Evolutionary conservation across 2,329 filamentous ascomycete species (phyloP).

Genomic region (Botrytis fragariae): DNA sequence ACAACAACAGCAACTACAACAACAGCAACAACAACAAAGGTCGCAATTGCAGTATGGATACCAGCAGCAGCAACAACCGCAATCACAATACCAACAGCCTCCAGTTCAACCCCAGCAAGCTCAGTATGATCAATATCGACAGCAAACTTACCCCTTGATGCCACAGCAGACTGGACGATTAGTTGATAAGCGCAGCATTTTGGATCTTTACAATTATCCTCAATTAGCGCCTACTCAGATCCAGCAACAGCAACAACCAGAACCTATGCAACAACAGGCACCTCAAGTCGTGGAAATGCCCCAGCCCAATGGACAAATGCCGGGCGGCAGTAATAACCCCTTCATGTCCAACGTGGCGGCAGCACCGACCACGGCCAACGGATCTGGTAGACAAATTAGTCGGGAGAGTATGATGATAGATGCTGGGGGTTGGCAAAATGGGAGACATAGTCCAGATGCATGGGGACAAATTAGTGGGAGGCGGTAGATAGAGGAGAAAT

Average conservation of each 20-base stretch:
- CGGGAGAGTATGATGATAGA: slow-evolving; percentile 63
- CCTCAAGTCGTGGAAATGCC: slow-evolving; percentile 13
- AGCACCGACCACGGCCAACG: slow-evolving; percentile 31
- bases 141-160: slow-evolving; percentile 41
- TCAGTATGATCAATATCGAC: slow-evolving; percentile 40
- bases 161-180: slow-evolving; percentile 46
- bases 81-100: slow-evolving; percentile 29
- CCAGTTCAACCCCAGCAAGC: slow-evolving; percentile 37
- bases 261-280: slow-evolving; percentile 26
- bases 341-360: slow-evolving; percentile 31
- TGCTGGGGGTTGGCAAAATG: slow-evolving; percentile 56
- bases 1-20: not conserved
- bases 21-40: slow-evolving; percentile 3
- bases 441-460: slow-evolving; percentile 75
- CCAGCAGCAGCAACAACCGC: slow-evolving; percentile 20
- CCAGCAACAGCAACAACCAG: slow-evolving; percentile 24
- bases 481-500: not conserved
- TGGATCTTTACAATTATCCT: slow-evolving; percentile 65
- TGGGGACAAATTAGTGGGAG: slow-evolving; percentile 63
- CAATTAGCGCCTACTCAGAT: slow-evolving; percentile 35
- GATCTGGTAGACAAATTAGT: slow-evolving; percentile 49
- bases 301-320: slow-evolving; percentile 21
- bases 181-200: slow-evolving; percentile 70
- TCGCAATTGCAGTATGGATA: slow-evolving; percentile 10
- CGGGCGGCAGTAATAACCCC: slow-evolving; percentile 37